Percentiles rank a stretch among this genome's conserved stretches.
Evolutionary conservation across 805 yeast species (phyloP).

Genomic region (Saturnispora silvae): DNA sequence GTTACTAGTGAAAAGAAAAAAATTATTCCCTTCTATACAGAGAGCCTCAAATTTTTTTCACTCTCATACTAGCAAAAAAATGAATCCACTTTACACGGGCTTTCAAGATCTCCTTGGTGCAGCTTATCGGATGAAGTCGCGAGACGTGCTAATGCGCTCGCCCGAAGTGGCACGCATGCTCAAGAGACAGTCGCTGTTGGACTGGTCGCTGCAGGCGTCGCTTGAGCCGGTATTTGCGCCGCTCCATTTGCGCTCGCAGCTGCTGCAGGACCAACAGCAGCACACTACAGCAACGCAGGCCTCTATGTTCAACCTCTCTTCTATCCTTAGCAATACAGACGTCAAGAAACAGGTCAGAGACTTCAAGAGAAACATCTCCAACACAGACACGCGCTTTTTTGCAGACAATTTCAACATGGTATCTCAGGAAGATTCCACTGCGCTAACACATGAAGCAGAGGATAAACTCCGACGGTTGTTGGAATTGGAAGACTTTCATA

Average conservation of each 20-base stretch:
- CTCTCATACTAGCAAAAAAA: no score
- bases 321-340: not conserved
- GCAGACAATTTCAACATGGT: constrained; percentile 19
- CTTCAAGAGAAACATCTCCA: constrained; percentile 16
- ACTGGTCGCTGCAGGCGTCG: constrained; percentile 19
- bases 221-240: not conserved
- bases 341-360: not conserved
- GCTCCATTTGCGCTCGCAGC: not conserved
- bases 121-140: no score
- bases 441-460: not conserved
- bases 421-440: constrained; percentile 10
- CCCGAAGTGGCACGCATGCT: no score
- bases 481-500: no score
- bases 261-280: no score
- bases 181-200: constrained; percentile 21
- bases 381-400: constrained; percentile 17
- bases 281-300: no score
- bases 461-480: not conserved
- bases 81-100: no score
- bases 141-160: no score
- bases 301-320: constrained; percentile 1
- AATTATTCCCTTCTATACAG: no score
- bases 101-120: no score
- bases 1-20: no score
- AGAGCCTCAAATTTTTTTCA: no score